Conservation (phyloP, 2,329 filamentous ascomycete genomes). For the Aspergillus japonicus region DNA sequence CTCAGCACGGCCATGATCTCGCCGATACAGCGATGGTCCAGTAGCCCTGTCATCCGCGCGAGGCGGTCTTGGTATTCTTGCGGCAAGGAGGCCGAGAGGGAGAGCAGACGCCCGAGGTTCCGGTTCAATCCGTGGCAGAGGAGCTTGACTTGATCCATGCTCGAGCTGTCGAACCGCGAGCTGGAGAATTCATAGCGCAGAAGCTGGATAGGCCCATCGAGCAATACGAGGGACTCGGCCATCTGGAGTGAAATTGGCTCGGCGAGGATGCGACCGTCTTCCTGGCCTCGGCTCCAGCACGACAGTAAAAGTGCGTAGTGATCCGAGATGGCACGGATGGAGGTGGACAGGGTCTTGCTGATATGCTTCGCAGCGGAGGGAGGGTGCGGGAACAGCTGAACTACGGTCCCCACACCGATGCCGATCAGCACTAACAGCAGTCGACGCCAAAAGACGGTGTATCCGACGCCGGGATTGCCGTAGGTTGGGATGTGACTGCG, state of each 20-base stretch:
- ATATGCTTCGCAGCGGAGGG: slow-evolving; percentile 49
- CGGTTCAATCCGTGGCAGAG: slow-evolving; percentile 35
- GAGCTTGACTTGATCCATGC: slow-evolving; percentile 31
- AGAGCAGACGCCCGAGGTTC: slow-evolving; percentile 38
- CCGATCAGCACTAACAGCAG: slow-evolving; percentile 47
- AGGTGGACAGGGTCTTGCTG: slow-evolving; percentile 47
- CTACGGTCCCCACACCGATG: slow-evolving; percentile 43
- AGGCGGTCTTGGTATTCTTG: slow-evolving; percentile 44
- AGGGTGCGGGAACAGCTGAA: slow-evolving; percentile 50
- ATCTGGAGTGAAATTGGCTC: slow-evolving; percentile 34
- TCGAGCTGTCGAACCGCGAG: slow-evolving; percentile 38
- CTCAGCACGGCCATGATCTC: slow-evolving; percentile 53
- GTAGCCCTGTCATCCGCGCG: slow-evolving; percentile 38
- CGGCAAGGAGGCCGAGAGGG: slow-evolving; percentile 36
- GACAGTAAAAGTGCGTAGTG: slow-evolving; percentile 53
- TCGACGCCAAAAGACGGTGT: slow-evolving; percentile 51
- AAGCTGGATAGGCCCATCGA: slow-evolving; percentile 37
- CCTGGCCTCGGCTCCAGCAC: slow-evolving; percentile 38
- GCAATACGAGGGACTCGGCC: slow-evolving; percentile 30
- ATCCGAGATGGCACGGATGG: slow-evolving; percentile 45
- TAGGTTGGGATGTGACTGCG: slow-evolving; percentile 43
- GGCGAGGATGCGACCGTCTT: slow-evolving; percentile 26
- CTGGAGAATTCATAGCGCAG: slow-evolving; percentile 41
- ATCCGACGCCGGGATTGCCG: slow-evolving; percentile 49
- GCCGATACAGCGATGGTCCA: slow-evolving; percentile 47